These are phyloP conservation scores for Yamadazyma akitaensis DNA, from an alignment of 805 yeast species.

Conservation along the genomic window DNA sequence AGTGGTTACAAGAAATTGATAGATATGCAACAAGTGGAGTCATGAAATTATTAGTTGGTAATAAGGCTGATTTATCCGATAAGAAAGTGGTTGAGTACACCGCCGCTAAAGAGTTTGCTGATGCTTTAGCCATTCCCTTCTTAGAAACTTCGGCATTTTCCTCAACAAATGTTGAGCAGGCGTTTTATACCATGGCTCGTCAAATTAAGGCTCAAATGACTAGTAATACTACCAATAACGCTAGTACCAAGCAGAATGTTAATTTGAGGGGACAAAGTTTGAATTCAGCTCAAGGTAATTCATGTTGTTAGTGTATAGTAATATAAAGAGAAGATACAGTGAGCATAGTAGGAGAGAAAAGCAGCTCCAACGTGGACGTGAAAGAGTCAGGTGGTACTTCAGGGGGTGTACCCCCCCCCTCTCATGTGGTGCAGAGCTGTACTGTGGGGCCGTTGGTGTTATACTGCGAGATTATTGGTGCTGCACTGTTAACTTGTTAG, in stretches of 20 bases:
- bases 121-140: slow-evolving; percentile 88
- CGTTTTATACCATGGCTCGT: slow-evolving; percentile 97
- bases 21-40: slow-evolving; percentile 98
- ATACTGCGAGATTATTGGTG: no score
- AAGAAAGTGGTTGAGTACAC: slow-evolving; percentile 94
- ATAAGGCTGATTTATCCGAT: slow-evolving; percentile 90
- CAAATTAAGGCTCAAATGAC: slow-evolving; percentile 97
- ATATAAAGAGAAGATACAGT: neutral
- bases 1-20: slow-evolving; percentile 98
- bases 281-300: slow-evolving; percentile 36
- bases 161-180: slow-evolving; percentile 96
- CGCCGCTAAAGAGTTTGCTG: slow-evolving; percentile 96
- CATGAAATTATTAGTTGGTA: slow-evolving; percentile 92
- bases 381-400: no score
- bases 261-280: slow-evolving; percentile 68
- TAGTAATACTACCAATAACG: slow-evolving; percentile 40
- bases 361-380: no score
- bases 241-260: slow-evolving; percentile 59
- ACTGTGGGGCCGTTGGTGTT: no score
- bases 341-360: neutral
- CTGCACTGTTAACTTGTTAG: no score
- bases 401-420: no score
- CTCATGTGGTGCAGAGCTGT: no score
- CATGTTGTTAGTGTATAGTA: slow-evolving; percentile 31
- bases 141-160: slow-evolving; percentile 94